Conservation (phyloP, 2,329 filamentous ascomycete genomes). For the Xylaria sp. region DNA sequence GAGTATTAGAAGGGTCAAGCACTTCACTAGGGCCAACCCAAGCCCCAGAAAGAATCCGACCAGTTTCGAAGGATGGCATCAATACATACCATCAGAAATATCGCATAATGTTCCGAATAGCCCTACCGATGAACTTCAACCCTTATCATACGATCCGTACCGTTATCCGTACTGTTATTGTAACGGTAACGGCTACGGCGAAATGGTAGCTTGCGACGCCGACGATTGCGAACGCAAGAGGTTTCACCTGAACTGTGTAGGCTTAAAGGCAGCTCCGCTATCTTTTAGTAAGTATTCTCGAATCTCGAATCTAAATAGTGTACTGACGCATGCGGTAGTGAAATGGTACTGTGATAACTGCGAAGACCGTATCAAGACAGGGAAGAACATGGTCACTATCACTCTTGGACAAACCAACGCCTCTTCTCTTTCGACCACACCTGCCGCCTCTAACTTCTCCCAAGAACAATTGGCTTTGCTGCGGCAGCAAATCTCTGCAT, state of each 20-base stretch:
- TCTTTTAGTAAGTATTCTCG: constrained; percentile 70
- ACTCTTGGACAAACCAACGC: too few species aligned
- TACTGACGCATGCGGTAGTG: constrained; percentile 59
- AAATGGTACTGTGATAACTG: constrained; percentile 88
- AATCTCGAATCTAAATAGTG: constrained; percentile 32
- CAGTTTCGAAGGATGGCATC: too few species aligned
- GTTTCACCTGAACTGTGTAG: constrained; percentile 87
- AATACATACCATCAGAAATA: too few species aligned
- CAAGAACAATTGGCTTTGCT: too few species aligned
- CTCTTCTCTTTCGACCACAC: too few species aligned
- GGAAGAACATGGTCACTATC: too few species aligned
- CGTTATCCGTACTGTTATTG: constrained; percentile 91
- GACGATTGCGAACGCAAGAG: constrained; percentile 79
- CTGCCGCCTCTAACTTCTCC: too few species aligned
- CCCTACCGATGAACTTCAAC: too few species aligned
- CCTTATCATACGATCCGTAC: too few species aligned
- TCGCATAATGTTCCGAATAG: too few species aligned
- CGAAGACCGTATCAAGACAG: constrained; percentile 71
- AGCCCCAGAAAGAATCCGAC: too few species aligned
- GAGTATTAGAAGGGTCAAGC: constrained; percentile 8
- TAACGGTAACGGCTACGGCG: constrained; percentile 81
- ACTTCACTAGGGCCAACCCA: background rate
- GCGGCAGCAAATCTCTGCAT: too few species aligned
- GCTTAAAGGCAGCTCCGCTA: constrained; percentile 80
- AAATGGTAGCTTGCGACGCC: constrained; percentile 85